A percentile compares a stretch with the other conserved stretches of the same genome.
Conservation (phyloP, 371 early-diverging fungal genomes). For the Lichtheimia corymbifera region DNA sequence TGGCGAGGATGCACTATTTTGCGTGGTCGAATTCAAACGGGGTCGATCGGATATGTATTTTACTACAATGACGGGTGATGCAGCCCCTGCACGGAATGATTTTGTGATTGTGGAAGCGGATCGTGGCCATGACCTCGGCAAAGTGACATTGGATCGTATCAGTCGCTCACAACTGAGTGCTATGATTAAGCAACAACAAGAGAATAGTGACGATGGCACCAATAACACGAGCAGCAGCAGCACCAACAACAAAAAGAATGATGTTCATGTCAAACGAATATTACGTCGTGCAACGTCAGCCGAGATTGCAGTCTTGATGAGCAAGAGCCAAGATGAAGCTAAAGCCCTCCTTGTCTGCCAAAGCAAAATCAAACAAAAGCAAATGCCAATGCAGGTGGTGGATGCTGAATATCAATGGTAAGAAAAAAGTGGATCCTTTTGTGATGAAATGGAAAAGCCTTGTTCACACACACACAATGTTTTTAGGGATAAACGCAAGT, state of each 20-base stretch:
- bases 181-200: constrained; percentile 77
- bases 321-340: constrained; percentile 88
- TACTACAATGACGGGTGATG: constrained; percentile 35
- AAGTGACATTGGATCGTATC: constrained; percentile 88
- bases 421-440: constrained; percentile 8
- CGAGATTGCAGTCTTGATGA: constrained; percentile 78
- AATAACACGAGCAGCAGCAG: constrained; percentile 35
- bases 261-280: constrained; percentile 59
- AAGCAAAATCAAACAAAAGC: constrained; percentile 84
- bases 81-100: constrained; percentile 49
- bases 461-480: background rate
- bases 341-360: constrained; percentile 91
- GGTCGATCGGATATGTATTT: constrained; percentile 86
- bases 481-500: constrained; percentile 88
- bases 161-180: constrained; percentile 92
- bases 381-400: constrained; percentile 92
- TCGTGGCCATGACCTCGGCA: constrained; percentile 94
- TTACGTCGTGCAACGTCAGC: constrained; percentile 77
- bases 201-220: constrained; percentile 9
- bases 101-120: constrained; percentile 96
- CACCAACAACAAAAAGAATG: constrained; percentile 67
- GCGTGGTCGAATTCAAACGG: constrained; percentile 89
- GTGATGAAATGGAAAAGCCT: background rate
- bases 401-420: constrained; percentile 98
- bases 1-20: constrained; percentile 62